Base-by-base conservation (phyloP, 2,329 filamentous ascomycete species). In the Xylaria digitata region DNA sequence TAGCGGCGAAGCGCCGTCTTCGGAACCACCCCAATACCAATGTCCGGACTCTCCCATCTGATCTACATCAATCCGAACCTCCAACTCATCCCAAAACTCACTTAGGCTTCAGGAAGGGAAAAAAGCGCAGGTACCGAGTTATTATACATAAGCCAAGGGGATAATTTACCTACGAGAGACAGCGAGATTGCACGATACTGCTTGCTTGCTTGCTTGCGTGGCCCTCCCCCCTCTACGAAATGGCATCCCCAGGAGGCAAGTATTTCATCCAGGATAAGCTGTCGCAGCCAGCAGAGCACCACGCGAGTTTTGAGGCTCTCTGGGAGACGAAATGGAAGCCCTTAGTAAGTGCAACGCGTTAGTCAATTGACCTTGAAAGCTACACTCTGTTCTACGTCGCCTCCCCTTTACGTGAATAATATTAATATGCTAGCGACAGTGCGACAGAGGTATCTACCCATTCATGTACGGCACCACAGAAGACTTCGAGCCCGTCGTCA, bases 391-490 rank as follows among this genome's bases (percentile, higher is more conserved):
- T 48, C 7, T 23, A 1, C 19, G 15, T 37, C 15, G 21, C 23
- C 8, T 6, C 26, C 11, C 23, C 26, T 19, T 45, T 4, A 13
- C 19, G 6, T 49, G 2, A 37, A 17, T 15, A n/a, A 49, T 61
- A 26, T 48, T 70, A 26, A 65, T 19, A 2, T 1, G 13, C 17
- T 11, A n/a, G 30, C 9, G 7, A 19, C 37, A 76, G 75, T 76
- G 74, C 23, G 67, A 77, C 53, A 73, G 71, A 74, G 77, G 77
- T 5, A 57, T 78, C n/a, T 79, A 79, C 71, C 78, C 77, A 5
- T 79, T 79, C 68, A 78, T 78, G 75, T 78, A 76, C 59, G 77
- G 75, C 7, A 60, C 66, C 7, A 71, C 70, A 32, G 49, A 68
- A 45, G 78, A 79, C 63, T 79, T 79, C 65, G 71, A 79, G 63